These are phyloP conservation scores for Ustilago loliicola DNA, from an alignment of 1,284 basidiomycete genomes.

Conservation along the genomic window DNA sequence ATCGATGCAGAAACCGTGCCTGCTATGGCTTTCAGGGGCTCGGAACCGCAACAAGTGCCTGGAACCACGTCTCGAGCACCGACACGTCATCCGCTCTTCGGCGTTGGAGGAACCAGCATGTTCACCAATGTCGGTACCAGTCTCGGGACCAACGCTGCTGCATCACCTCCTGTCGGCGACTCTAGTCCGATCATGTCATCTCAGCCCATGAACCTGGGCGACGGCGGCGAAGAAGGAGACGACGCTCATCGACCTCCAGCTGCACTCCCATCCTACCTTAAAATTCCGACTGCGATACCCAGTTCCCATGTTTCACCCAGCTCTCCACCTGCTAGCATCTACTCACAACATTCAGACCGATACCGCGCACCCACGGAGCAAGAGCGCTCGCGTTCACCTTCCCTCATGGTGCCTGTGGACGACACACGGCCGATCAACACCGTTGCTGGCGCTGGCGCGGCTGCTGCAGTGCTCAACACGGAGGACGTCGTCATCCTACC, in stretches of 20 bases:
- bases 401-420: slow-evolving; percentile 31
- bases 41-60: slow-evolving; percentile 43
- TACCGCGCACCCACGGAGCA: slow-evolving; percentile 14
- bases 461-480: slow-evolving; percentile 53
- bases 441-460: slow-evolving; percentile 49
- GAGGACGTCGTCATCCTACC: slow-evolving; percentile 61
- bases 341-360: slow-evolving; percentile 43
- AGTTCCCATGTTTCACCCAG: slow-evolving; percentile 56
- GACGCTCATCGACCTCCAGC: slow-evolving; percentile 22
- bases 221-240: slow-evolving; percentile 20
- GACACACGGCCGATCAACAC: slow-evolving; percentile 22
- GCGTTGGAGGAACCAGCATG: slow-evolving; percentile 36
- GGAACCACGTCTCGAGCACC: slow-evolving; percentile 29
- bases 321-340: slow-evolving; percentile 33
- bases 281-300: slow-evolving; percentile 68
- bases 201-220: slow-evolving; percentile 29
- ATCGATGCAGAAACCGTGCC: slow-evolving; percentile 12
- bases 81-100: slow-evolving; percentile 42
- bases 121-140: slow-evolving; percentile 49
- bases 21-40: slow-evolving; percentile 20
- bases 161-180: slow-evolving; percentile 41
- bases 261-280: slow-evolving; percentile 68
- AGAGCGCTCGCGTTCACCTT: slow-evolving; percentile 44
- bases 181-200: slow-evolving; percentile 49
- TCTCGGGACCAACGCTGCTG: slow-evolving; percentile 35